Conservation (phyloP, 2,329 filamentous ascomycete genomes). For the Claviceps sp. region DNA sequence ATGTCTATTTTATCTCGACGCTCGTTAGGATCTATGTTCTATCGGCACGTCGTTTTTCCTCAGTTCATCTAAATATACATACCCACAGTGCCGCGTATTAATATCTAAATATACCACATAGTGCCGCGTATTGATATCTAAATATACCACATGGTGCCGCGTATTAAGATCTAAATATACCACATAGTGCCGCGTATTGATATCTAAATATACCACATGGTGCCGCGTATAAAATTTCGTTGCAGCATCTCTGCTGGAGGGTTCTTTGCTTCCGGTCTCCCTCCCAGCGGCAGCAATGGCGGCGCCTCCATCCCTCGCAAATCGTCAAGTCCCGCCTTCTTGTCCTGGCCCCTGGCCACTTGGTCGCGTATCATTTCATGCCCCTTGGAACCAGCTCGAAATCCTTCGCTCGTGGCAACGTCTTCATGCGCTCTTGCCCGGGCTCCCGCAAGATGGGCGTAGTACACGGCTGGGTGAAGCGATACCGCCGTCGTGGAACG, state of each 20-base stretch:
- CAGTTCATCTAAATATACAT: too few species aligned
- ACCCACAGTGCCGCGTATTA: too few species aligned
- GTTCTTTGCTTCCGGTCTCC: conserved; percentile 9
- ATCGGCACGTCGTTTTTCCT: too few species aligned
- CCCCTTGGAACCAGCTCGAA: conserved; percentile 29
- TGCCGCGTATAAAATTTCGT: conserved; percentile 22
- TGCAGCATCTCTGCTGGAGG: conserved; percentile 14
- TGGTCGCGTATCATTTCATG: conserved; percentile 25
- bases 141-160: too few species aligned
- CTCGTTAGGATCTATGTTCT: too few species aligned
- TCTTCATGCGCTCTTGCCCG: conserved; percentile 66
- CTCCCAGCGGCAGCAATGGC: conserved; percentile 19
- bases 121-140: too few species aligned
- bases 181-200: too few species aligned
- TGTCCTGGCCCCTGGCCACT: conserved; percentile 23
- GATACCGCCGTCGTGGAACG: conserved; percentile 89
- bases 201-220: conserved; percentile 31
- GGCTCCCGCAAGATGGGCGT: conserved; percentile 77
- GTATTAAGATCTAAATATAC: too few species aligned
- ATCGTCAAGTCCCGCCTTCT: conserved; percentile 8
- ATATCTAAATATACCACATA: too few species aligned
- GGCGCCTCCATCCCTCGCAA: conserved; percentile 15
- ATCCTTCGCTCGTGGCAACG: conserved; percentile 30
- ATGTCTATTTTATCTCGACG: too few species aligned
- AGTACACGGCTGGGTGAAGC: conserved; percentile 81